phyloP scores from a whole-genome alignment of 2,329 filamentous ascomycete species.

The Aspergillus aculeatus region DNA sequence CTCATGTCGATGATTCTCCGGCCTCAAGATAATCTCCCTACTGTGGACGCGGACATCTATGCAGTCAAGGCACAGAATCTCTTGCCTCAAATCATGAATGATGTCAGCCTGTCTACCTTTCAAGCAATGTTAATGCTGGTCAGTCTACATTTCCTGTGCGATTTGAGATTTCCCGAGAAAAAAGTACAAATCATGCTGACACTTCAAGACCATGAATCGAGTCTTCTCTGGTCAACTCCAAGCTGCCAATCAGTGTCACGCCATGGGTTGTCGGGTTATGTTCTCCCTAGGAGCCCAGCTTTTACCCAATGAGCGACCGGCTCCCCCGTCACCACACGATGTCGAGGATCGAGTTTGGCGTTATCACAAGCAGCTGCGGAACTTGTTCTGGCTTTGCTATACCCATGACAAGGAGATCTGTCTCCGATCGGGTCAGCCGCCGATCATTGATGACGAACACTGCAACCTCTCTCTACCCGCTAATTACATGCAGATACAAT shows the following conservation, averaged over 20 bases:
- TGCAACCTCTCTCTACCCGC: conserved; percentile 49
- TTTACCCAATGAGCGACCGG: neutral
- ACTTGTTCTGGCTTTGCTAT: conserved; percentile 54
- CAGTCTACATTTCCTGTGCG: neutral
- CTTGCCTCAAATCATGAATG: neutral
- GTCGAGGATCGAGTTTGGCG: neutral
- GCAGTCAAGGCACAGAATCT: conserved; percentile 1
- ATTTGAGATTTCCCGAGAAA: neutral
- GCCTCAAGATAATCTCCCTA: neutral
- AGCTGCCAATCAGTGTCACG: conserved; percentile 3
- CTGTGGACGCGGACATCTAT: neutral
- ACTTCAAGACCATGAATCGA: neutral
- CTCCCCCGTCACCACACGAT: neutral
- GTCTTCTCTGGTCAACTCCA: conserved; percentile 1
- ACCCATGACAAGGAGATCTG: conserved; percentile 52
- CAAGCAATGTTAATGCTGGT: conserved; percentile 2
- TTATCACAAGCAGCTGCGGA: conserved; percentile 16
- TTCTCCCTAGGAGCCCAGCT: neutral
- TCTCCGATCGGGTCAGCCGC: conserved; percentile 50
- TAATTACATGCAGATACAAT: conserved; percentile 1
- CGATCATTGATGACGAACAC: conserved; percentile 47
- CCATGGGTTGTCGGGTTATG: conserved; percentile 5
- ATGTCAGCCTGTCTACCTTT: neutral
- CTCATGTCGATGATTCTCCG: neutral
- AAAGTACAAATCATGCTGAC: too few relatives aligned